Conservation (phyloP, 345 rosid genomes). For the Eucalyptus cladocalyx region DNA sequence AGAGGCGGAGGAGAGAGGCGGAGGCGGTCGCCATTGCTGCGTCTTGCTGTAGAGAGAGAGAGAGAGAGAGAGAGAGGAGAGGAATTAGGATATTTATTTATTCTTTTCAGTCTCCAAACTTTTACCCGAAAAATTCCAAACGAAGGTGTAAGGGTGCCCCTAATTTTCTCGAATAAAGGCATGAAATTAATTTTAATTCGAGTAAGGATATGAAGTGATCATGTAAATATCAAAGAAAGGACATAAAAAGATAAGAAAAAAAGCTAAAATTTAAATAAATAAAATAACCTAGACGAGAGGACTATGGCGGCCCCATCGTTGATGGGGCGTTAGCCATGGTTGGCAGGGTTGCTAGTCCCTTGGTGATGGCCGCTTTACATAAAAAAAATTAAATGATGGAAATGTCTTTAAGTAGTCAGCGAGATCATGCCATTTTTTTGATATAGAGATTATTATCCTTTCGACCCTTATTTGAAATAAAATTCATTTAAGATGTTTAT, state of each 20-base stretch:
- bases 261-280: too few species aligned
- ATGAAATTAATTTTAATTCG: fast-evolving
- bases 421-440: too few species aligned
- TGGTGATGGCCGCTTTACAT: too few species aligned
- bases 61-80: background rate
- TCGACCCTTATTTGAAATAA: fast-evolving
- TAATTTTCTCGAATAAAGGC: fast-evolving
- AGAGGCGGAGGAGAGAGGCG: background rate
- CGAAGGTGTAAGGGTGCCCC: too few species aligned
- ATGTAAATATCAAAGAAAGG: fast-evolving
- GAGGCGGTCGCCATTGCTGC: background rate
- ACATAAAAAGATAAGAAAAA: fast-evolving
- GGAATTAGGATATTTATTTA: background rate
- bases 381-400: too few species aligned
- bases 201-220: fast-evolving
- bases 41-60: background rate
- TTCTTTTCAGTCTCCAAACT: background rate
- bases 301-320: too few species aligned
- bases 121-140: too few species aligned
- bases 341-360: too few species aligned
- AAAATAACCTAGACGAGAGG: fast-evolving
- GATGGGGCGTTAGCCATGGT: too few species aligned
- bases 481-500: too few species aligned
- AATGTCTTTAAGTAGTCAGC: fast-evolving
- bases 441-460: too few species aligned